These are phyloP conservation scores for Populus tremula DNA, from an alignment of 345 rosid genomes.

Conservation along the genomic window DNA sequence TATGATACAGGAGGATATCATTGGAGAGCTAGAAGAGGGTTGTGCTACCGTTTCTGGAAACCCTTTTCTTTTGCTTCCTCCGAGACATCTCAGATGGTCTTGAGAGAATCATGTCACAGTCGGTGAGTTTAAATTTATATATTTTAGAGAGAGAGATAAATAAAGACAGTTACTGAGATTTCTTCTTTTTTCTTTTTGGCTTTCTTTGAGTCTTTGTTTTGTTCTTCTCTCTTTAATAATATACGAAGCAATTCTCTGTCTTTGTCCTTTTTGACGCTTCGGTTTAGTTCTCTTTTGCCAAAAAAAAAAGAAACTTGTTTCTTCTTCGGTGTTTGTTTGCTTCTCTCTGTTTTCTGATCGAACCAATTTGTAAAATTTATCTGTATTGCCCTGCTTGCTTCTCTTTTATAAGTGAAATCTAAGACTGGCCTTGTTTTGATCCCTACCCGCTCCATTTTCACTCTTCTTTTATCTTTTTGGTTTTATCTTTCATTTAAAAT, in stretches of 20 bases:
- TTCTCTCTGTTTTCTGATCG: neutral
- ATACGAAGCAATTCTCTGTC: neutral
- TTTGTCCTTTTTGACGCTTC: constrained; percentile 2
- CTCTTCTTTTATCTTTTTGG: neutral
- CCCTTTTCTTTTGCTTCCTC: constrained; percentile 68
- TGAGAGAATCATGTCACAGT: constrained; percentile 96
- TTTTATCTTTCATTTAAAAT: neutral
- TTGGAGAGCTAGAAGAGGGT: constrained; percentile 58
- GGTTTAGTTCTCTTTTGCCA: neutral
- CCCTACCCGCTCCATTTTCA: neutral
- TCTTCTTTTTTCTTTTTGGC: neutral
- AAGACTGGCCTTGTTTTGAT: neutral
- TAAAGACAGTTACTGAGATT: neutral
- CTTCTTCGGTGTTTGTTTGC: neutral
- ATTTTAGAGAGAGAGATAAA: neutral
- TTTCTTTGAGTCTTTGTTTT: neutral
- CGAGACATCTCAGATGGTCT: constrained; percentile 95
- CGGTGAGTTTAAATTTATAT: constrained; percentile 52
- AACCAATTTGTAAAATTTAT: neutral
- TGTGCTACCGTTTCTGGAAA: constrained; percentile 60
- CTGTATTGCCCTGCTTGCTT: neutral
- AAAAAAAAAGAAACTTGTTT: neutral
- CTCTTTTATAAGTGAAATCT: neutral
- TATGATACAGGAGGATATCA: constrained; percentile 62
- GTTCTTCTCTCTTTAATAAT: neutral